A percentile compares a stretch with the other conserved stretches of the same genome.
These are phyloP conservation scores for Rhodomyrtus tomentosa DNA, from an alignment of 345 rosid species.

Conservation along the genomic window DNA sequence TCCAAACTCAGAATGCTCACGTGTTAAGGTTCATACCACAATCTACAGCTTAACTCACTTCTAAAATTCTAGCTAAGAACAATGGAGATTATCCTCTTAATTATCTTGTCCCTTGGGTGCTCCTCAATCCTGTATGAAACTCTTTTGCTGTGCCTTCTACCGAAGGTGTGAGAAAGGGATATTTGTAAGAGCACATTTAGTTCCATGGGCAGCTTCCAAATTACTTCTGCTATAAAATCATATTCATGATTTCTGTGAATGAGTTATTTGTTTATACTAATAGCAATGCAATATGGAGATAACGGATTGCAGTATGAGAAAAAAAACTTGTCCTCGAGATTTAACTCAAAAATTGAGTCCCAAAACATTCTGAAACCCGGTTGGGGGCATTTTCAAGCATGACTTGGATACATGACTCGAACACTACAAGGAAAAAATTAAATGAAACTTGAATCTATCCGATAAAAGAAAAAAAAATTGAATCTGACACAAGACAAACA, in stretches of 20 bases:
- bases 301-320: not conserved
- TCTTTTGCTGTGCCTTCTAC: not conserved
- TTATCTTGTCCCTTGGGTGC: not conserved
- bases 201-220: not conserved
- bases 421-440: not conserved
- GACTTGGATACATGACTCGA: not conserved
- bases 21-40: not conserved
- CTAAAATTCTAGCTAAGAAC: not conserved
- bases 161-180: not conserved
- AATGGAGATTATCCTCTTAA: not conserved
- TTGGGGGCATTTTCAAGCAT: not conserved
- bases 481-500: not conserved
- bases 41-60: not conserved
- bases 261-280: not conserved
- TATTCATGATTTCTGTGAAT: not conserved
- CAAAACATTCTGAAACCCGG: not conserved
- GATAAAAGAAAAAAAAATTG: not conserved
- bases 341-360: not conserved
- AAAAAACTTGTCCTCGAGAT: not conserved
- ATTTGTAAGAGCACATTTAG: not conserved
- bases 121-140: not conserved
- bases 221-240: not conserved
- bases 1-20: not conserved
- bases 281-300: not conserved
- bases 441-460: not conserved